Evolutionary conservation across 805 yeast species (phyloP).

Genomic region (Phaffomyces thermotolerans): DNA sequence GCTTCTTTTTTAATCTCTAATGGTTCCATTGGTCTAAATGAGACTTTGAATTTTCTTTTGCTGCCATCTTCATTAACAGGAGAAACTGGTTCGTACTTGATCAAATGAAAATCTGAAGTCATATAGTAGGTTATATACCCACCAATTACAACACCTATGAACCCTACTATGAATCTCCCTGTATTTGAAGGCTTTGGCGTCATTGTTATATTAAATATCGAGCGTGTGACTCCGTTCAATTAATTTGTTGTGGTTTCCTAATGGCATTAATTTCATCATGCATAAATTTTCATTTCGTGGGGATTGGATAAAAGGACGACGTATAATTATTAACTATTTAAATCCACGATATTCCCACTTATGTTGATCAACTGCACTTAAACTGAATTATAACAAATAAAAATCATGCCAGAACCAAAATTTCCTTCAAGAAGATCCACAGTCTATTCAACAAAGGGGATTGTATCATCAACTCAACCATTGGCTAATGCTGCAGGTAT

Average conservation of each 20-base stretch:
- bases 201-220: background rate
- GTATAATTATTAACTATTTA: too few relatives aligned
- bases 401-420: constrained; percentile 7
- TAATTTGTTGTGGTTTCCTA: too few relatives aligned
- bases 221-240: too few relatives aligned
- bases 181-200: constrained; percentile 8
- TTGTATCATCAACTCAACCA: constrained; percentile 72
- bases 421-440: constrained; percentile 62
- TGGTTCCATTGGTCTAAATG: constrained; percentile 31
- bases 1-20: constrained; percentile 32
- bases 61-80: constrained; percentile 34
- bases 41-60: constrained; percentile 28
- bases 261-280: too few relatives aligned
- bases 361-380: background rate
- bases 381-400: background rate
- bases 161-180: constrained; percentile 14
- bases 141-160: constrained; percentile 14
- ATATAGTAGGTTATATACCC: constrained; percentile 11
- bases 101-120: constrained; percentile 23
- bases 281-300: too few relatives aligned
- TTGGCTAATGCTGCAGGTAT: constrained; percentile 70
- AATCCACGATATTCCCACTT: too few relatives aligned
- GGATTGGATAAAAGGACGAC: too few relatives aligned
- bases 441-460: constrained; percentile 65
- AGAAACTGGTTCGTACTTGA: constrained; percentile 33